Conservation (phyloP, 441 rosid species). For the Melastoma candidum region DNA sequence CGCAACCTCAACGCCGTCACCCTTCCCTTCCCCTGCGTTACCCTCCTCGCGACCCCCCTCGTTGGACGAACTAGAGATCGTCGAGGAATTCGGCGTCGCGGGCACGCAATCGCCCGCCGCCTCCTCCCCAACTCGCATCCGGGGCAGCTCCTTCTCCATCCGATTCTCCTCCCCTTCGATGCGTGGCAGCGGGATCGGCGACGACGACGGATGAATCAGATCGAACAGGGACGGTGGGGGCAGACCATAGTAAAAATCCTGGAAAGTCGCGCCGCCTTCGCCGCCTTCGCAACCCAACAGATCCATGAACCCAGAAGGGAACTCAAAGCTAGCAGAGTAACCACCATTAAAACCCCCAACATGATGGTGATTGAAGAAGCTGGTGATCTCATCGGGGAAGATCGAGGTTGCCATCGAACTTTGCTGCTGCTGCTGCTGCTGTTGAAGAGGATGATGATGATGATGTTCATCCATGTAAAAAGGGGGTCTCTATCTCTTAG, state of each 20-base stretch:
- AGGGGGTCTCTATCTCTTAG: too few relatives aligned
- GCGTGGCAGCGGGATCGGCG: conserved; percentile 5
- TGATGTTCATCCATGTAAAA: too few relatives aligned
- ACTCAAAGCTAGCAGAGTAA: too few relatives aligned
- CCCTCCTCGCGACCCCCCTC: conserved; percentile 50
- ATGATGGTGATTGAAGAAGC: too few relatives aligned
- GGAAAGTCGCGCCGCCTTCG: too few relatives aligned
- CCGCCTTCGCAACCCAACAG: too few relatives aligned
- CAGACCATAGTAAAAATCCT: background rate
- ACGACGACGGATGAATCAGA: conserved; percentile 21
- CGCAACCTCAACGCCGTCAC: conserved; percentile 24
- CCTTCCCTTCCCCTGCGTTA: conserved; percentile 14
- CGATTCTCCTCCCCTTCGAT: conserved; percentile 4
- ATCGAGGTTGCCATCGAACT: too few relatives aligned
- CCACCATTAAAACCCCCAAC: too few relatives aligned
- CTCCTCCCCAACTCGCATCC: conserved; percentile 29
- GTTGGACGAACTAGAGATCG: conserved; percentile 69
- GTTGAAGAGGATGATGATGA: too few relatives aligned
- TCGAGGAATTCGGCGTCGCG: conserved; percentile 74
- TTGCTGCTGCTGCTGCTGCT: too few relatives aligned
- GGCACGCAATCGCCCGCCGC: conserved; percentile 74
- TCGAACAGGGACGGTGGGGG: conserved; percentile 37
- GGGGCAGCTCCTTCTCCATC: background rate
- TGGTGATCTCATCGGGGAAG: too few relatives aligned
- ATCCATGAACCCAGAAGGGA: too few relatives aligned